Evolutionary conservation across 805 yeast species (phyloP), one percentile per base, ranked within the genome.

Genomic region (Yamadazyma phyllophila): DNA sequence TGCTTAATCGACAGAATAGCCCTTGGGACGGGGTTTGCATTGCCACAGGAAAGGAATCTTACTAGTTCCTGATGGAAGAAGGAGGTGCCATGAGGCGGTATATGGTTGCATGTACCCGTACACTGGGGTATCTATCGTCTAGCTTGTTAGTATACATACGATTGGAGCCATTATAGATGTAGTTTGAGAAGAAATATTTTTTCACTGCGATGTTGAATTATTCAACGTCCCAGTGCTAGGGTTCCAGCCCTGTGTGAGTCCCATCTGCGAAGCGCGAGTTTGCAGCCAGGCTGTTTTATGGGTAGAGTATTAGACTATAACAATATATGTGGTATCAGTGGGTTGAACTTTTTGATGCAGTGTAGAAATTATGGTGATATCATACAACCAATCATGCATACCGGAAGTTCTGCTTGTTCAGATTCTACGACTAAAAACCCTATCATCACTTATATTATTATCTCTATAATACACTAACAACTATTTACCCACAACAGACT

Each of bases 141-240:
- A 49, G 49, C 38, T 20, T 26, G 55, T 46, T 57, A 52, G 51
- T 56, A 61, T 69, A 85, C 94, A 76, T 85, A 86, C 94, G 75
- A 83, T 85, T 84, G 95, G 95, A 83, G 95, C 95, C 95, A 87
- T 85, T 79, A 62, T 54, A 15, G 30, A n/a, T 35, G 45, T 36
- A 26, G 42, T 31, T 44, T 29, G 35, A 44, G 17, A 35, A 26
- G 24, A 26, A 33, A 44, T 31, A 34, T 38, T 44, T 54, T 54
- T 44, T 42, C 44, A 34, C 43, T 17, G 30, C 29, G 43, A 40
- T 31, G 37, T 11, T 35, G 38, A 29, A 29, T 29, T 29, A 29
- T 11, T 20, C 24, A 20, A 20, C 24, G 24, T 20, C 24, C 24
- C 24, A 20, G 24, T 20, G 24, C 6, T 20, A 34, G 37, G 37